phyloP scores from a whole-genome alignment of 805 yeast genomes.

The Schizosaccharomyces octosporus region DNA sequence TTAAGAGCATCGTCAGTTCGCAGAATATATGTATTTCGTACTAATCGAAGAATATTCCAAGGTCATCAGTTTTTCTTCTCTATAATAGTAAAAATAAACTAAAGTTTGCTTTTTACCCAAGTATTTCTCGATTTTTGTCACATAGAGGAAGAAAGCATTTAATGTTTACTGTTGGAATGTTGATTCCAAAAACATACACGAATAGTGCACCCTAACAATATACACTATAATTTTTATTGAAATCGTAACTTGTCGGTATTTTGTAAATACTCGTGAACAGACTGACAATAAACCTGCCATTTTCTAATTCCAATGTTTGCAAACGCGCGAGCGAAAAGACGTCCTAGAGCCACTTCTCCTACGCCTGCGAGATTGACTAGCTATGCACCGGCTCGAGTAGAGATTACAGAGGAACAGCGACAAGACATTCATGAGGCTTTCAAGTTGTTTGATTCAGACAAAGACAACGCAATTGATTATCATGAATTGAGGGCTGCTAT shows the following conservation, averaged over 20 bases:
- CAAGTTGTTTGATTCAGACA: slow-evolving; percentile 73
- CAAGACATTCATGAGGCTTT: slow-evolving; percentile 45
- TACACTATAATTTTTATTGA: background rate
- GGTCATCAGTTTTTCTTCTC: too few relatives aligned
- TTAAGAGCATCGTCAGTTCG: background rate
- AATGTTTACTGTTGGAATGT: too few relatives aligned
- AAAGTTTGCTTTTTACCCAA: too few relatives aligned
- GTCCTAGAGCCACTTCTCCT: background rate
- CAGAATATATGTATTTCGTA: too few relatives aligned
- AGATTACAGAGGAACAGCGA: background rate
- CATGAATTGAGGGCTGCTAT: slow-evolving; percentile 20
- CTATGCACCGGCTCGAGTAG: background rate
- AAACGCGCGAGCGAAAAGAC: background rate
- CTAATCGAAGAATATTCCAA: too few relatives aligned
- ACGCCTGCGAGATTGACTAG: background rate
- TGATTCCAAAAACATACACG: too few relatives aligned
- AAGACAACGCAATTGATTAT: slow-evolving; percentile 41
- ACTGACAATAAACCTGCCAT: background rate
- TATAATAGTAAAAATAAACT: too few relatives aligned
- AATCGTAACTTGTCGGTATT: background rate
- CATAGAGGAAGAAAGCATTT: too few relatives aligned
- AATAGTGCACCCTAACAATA: too few relatives aligned
- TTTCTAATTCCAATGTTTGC: background rate
- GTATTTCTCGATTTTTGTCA: too few relatives aligned
- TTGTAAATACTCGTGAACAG: background rate